Base-by-base conservation (phyloP, 352 stramenopile species). In the Phytophthora tentaculata region DNA sequence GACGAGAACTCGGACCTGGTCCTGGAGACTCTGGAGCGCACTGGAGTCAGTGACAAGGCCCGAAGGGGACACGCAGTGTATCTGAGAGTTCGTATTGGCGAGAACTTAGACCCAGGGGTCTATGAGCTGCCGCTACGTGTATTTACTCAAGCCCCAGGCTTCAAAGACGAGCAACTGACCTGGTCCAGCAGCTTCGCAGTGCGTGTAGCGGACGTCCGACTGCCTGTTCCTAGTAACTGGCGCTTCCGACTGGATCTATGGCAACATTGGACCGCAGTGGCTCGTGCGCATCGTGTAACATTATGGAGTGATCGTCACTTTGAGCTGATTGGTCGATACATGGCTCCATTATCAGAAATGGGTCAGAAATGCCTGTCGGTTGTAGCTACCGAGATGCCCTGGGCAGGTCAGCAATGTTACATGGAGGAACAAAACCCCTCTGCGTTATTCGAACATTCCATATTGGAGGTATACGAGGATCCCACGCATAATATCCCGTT, bases 401-500 rank as follows among this genome's bases (percentile, higher is more conserved):
- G 84, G 86, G 77, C 77, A 3, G 86, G 84, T 10, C 86, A 94
- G 69, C 84, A 92, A 57, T 94, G 86, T 64, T 91, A 94, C 59
- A 72, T 77, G 56, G 86, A 92, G 69, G 79, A 74, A 1, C 69
- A 67, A 12, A 91, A 92, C 50, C 77, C 84, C 4, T 94, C 86
- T 1, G 77, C 84, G 16, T 68, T 94, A 22, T 94, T 79, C 57
- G 86, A 94, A 47, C 86, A 94, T 57, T 72, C 84, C 0, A 66
- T 91, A 2, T 62, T 94, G 16, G 62, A 86, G 5, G 84, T 91
- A 32, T 91, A 84, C 61, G 82, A 92, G 47, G 74, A 81, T 44
- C 39, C 64, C 14, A 32, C 58, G 3, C 74, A 74, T 65, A 64
- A 62, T 7, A 56, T 78, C 64, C 74, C 71, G 7, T 29, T 92